Evolutionary conservation across 2,329 filamentous ascomycete species (phyloP), one percentile per base, ranked within the genome.

Genomic region (Sclerotinia borealis): DNA sequence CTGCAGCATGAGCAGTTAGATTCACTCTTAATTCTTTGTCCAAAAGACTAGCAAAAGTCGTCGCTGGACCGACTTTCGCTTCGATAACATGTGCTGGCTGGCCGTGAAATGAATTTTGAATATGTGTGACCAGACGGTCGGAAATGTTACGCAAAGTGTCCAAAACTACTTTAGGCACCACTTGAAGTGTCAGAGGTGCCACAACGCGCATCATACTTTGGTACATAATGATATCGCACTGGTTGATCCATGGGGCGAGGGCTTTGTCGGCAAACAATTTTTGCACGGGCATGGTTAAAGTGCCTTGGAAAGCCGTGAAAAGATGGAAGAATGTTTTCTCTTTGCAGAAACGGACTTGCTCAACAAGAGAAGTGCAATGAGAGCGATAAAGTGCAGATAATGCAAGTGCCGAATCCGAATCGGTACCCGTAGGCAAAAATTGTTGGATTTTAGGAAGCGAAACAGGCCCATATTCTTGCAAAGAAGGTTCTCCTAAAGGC

Each of bases 251-350:
- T 1, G 89, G 84, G 3, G 92, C 91, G 62, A 98, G 80, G 62
- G 87, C 87, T 2, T 89, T 86, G 72, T 96, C 86, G 17, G 87
- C 87, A 71, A 99, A 89, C 2, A 99, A 79, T 76, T 96, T 97
- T 75, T 97, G 92, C 3, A 98, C 93, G 7, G 95, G 95, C 76
- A 97, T 96, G 0, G 95, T 99, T 71, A 99, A 84, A 2, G 93
- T 98, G 62, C 95, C 95, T 72, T 96, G 92, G 75, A 99, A 98
- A 1, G 93, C 95, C 7, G 90, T 93, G 75, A 96, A 96, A 19
- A 97, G 84, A 68, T 96, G 91, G 75, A 96, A 96, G 75, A 99
- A 96, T 8, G 92, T 93, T 78, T 96, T 96, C 76, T 97, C 92
- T 73, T 95, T 96, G 81, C 93, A 97, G 75, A 91, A 98, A 36